A percentile compares a stretch with the other conserved stretches of the same genome.
Conservation (phyloP, 2,329 filamentous ascomycete species). For the Pseudocercospora pini-densiflorae region DNA sequence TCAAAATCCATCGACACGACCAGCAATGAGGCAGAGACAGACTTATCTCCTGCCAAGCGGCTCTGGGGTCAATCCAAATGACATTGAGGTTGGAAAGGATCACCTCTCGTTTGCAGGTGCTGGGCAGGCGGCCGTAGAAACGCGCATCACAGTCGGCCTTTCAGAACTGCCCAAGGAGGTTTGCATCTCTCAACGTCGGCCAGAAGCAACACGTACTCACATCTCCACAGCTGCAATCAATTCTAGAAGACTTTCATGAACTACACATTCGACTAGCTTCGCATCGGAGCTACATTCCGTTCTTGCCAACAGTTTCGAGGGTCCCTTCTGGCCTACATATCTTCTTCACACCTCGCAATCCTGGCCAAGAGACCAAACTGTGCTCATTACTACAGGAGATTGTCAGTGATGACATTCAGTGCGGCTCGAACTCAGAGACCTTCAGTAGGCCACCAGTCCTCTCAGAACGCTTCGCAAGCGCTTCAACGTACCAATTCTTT, state of each 20-base stretch:
- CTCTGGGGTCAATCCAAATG: constrained; percentile 65
- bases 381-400: constrained; percentile 63
- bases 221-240: constrained; percentile 57
- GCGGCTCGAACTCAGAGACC: constrained; percentile 49
- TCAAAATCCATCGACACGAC: neutral
- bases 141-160: constrained; percentile 73
- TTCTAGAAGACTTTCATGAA: constrained; percentile 69
- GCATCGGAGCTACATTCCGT: constrained; percentile 58
- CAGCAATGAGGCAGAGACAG: constrained; percentile 73
- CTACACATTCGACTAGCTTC: constrained; percentile 82
- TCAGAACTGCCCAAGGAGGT: constrained; percentile 74
- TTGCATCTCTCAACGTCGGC: constrained; percentile 18
- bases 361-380: constrained; percentile 44
- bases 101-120: constrained; percentile 63
- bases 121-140: constrained; percentile 66
- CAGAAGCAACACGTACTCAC: constrained; percentile 15
- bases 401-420: constrained; percentile 62
- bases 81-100: constrained; percentile 62
- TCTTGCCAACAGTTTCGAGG: constrained; percentile 74
- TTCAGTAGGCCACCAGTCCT: constrained; percentile 52
- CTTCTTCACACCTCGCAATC: constrained; percentile 67
- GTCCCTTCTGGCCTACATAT: constrained; percentile 81
- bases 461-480: constrained; percentile 65
- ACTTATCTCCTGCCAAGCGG: constrained; percentile 73
- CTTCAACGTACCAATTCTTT: constrained; percentile 72